These are phyloP conservation scores for Coffea canephora DNA, from an alignment of 257 asterid genomes.

Conservation along the genomic window DNA sequence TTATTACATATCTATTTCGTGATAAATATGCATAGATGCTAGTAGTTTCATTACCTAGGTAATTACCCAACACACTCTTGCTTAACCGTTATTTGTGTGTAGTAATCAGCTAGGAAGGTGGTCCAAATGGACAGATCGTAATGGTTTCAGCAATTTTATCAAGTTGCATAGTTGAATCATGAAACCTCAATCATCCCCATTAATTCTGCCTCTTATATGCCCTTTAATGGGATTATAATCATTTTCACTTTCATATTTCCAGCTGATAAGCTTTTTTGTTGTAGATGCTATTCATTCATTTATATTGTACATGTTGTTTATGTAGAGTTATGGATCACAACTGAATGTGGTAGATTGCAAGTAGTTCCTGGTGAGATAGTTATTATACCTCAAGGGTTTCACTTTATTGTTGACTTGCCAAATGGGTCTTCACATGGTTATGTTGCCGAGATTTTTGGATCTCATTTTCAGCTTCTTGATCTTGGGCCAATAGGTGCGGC, in stretches of 20 bases:
- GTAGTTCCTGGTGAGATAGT: constrained; percentile 84
- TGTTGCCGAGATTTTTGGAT: constrained; percentile 86
- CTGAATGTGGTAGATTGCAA: constrained; percentile 83
- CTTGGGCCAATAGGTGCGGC: constrained; percentile 92
- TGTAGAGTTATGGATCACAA: constrained; percentile 85
- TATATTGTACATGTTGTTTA: constrained; percentile 7
- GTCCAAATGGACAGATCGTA: background rate
- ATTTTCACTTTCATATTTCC: background rate
- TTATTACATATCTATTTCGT: too few species aligned
- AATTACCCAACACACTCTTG: too few species aligned
- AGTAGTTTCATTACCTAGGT: background rate
- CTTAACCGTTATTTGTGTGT: too few species aligned
- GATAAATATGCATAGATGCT: too few species aligned
- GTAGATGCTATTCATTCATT: background rate
- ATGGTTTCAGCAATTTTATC: background rate
- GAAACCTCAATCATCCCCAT: background rate
- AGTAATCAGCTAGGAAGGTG: background rate
- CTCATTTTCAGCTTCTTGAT: constrained; percentile 97
- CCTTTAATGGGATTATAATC: background rate
- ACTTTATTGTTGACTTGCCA: constrained; percentile 77
- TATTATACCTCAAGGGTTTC: constrained; percentile 84
- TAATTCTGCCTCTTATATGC: background rate
- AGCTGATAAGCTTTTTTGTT: background rate
- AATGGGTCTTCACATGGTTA: constrained; percentile 94
- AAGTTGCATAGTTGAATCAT: background rate